Percentiles rank a stretch among this genome's conserved stretches.
Evolutionary conservation across 306 rosid species (phyloP).

Genomic region (Urtica urens): DNA sequence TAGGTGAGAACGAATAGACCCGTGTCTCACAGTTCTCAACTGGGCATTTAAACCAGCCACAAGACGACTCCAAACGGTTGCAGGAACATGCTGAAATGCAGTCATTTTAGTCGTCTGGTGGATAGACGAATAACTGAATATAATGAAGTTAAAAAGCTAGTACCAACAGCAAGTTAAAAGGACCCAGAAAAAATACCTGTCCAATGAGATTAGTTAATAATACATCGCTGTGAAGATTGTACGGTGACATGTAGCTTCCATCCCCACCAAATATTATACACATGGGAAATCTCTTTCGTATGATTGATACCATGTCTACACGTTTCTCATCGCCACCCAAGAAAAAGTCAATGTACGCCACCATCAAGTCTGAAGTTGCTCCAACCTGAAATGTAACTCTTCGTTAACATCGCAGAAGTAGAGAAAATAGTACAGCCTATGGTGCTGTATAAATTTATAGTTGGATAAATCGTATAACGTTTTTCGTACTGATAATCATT

Average conservation of each 20-base stretch:
- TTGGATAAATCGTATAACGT: too few species aligned
- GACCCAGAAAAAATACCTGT: slow-evolving; percentile 38
- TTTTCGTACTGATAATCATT: too few species aligned
- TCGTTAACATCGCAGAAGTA: slow-evolving; percentile 13
- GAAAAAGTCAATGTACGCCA: slow-evolving; percentile 89
- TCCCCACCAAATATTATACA: slow-evolving; percentile 95
- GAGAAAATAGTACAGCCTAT: slow-evolving; percentile 9
- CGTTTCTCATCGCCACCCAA: slow-evolving; percentile 99
- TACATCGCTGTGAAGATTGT: slow-evolving; percentile 79
- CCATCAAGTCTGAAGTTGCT: slow-evolving; percentile 88
- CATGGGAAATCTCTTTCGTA: slow-evolving; percentile 94
- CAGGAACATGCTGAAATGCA: slow-evolving; percentile 78
- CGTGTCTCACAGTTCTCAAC: slow-evolving; percentile 75
- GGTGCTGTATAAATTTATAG: slow-evolving; percentile 3
- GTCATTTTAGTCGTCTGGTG: slow-evolving; percentile 1
- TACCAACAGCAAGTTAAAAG: background rate
- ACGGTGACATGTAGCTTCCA: slow-evolving; percentile 95
- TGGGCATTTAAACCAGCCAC: slow-evolving; percentile 95
- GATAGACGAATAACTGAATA: background rate
- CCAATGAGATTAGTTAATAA: slow-evolving; percentile 87
- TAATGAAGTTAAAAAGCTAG: background rate
- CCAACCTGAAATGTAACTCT: slow-evolving; percentile 66
- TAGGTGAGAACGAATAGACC: slow-evolving; percentile 73
- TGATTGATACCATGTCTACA: slow-evolving; percentile 79
- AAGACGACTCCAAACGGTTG: slow-evolving; percentile 93